Percentiles rank a stretch among this genome's conserved stretches.
These are phyloP conservation scores for Exobasidium cylindrosporum DNA, from an alignment of 1,284 basidiomycete species.

Conservation along the genomic window DNA sequence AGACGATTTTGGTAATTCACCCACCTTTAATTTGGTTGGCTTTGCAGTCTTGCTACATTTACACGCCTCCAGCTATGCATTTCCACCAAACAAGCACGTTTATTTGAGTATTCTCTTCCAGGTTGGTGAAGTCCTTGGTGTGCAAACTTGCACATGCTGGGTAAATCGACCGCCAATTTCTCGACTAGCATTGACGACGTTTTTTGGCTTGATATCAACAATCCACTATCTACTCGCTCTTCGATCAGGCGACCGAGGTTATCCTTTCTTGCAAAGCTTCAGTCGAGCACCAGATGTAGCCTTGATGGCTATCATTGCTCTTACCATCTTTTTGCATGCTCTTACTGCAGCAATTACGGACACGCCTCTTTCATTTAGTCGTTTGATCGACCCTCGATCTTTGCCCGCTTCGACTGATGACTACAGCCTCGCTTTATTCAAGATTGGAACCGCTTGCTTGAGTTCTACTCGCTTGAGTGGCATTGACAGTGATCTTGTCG, in stretches of 20 bases:
- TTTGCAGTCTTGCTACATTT: constrained; percentile 46
- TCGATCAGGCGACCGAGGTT: constrained; percentile 21
- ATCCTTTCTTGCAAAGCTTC: constrained; percentile 41
- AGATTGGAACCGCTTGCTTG: constrained; percentile 48
- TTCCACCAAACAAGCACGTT: constrained; percentile 38
- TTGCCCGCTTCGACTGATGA: constrained; percentile 40
- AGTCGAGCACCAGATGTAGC: constrained; percentile 38
- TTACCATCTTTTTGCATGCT: constrained; percentile 39
- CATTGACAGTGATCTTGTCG: constrained; percentile 35
- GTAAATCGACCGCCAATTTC: constrained; percentile 21
- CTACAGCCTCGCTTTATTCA: constrained; percentile 44
- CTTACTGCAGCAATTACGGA: constrained; percentile 44
- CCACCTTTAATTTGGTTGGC: constrained; percentile 46
- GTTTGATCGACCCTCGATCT: constrained; percentile 7
- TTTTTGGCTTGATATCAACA: constrained; percentile 31
- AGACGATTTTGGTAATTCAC: constrained; percentile 15
- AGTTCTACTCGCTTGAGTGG: constrained; percentile 46
- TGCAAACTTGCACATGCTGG: constrained; percentile 10
- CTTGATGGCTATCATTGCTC: constrained; percentile 30
- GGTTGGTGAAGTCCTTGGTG: constrained; percentile 33
- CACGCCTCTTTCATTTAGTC: constrained; percentile 11
- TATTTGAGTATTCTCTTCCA: constrained; percentile 43
- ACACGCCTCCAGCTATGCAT: constrained; percentile 34
- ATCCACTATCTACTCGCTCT: constrained; percentile 36
- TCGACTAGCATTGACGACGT: constrained; percentile 33